Percentiles rank a stretch among this genome's conserved stretches.
phyloP scores from a whole-genome alignment of 1,284 basidiomycete species.

The Leccinum fallax region DNA sequence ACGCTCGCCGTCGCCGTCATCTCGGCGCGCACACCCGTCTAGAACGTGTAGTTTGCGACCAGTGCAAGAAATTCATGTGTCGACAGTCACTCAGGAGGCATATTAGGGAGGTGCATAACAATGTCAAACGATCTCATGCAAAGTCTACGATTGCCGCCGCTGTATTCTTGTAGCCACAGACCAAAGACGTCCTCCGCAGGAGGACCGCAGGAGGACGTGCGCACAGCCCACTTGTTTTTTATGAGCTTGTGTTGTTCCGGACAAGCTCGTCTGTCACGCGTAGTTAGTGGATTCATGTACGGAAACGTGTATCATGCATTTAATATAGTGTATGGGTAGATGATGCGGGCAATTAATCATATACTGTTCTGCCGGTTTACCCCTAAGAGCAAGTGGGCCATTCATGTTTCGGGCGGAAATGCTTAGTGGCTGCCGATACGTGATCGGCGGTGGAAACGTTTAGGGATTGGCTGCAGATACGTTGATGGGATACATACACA shows the following conservation, averaged over 20 bases:
- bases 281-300: neutral
- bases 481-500: neutral
- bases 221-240: neutral
- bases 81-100: slow-evolving; percentile 22
- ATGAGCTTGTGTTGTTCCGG: neutral
- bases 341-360: neutral
- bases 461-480: neutral
- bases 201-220: neutral
- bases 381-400: neutral
- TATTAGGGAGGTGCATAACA: slow-evolving; percentile 20
- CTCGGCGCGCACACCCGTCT: neutral
- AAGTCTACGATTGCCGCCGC: slow-evolving; percentile 1
- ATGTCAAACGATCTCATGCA: slow-evolving; percentile 18
- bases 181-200: neutral
- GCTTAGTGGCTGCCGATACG: neutral
- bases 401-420: neutral
- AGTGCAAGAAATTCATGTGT: slow-evolving; percentile 23
- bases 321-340: neutral
- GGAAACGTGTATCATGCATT: slow-evolving; percentile 4
- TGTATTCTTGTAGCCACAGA: neutral
- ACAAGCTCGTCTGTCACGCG: neutral
- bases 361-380: neutral
- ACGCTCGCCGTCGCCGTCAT: slow-evolving; percentile 2
- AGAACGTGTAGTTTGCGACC: slow-evolving; percentile 11
- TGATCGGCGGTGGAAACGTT: slow-evolving; percentile 10